phyloP scores from a whole-genome alignment of 2,329 filamentous ascomycete species.

The Alternaria consortialis region DNA sequence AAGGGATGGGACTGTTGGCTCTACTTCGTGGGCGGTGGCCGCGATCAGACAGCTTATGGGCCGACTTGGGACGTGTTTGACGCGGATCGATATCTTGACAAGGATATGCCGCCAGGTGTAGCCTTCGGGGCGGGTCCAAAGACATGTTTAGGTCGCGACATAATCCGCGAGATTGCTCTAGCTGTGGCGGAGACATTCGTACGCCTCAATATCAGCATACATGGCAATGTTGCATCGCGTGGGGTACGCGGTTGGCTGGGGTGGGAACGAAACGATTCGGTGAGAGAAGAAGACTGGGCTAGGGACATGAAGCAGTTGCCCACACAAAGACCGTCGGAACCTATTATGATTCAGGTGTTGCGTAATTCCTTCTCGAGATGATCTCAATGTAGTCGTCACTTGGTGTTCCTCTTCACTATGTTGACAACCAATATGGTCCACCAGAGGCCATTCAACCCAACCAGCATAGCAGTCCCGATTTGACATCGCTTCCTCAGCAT shows the following conservation, averaged over 20 bases:
- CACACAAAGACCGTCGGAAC: background rate
- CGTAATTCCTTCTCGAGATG: too few relatives aligned
- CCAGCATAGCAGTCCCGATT: conserved; percentile 1
- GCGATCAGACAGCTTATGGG: background rate
- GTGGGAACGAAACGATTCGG: background rate
- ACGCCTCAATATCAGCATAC: background rate
- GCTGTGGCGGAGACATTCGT: background rate
- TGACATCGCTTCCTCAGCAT: conserved; percentile 3
- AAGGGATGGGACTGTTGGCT: conserved; percentile 3
- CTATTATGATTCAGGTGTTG: background rate
- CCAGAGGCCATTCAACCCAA: background rate
- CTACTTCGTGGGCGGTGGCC: conserved; percentile 1
- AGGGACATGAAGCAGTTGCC: conserved; percentile 1
- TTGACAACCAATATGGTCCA: background rate
- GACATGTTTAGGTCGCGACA: conserved; percentile 1
- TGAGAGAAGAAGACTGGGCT: conserved; percentile 2
- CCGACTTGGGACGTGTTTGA: conserved; percentile 1
- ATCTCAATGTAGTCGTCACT: too few relatives aligned
- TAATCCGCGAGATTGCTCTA: background rate
- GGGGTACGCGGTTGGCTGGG: conserved; percentile 3
- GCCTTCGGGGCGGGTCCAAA: background rate
- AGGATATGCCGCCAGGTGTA: background rate
- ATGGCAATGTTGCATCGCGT: background rate
- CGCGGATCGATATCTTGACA: background rate
- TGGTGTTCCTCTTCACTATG: background rate